phyloP scores from a whole-genome alignment of 1,284 basidiomycete species.

The Leucoagaricus sp. region DNA sequence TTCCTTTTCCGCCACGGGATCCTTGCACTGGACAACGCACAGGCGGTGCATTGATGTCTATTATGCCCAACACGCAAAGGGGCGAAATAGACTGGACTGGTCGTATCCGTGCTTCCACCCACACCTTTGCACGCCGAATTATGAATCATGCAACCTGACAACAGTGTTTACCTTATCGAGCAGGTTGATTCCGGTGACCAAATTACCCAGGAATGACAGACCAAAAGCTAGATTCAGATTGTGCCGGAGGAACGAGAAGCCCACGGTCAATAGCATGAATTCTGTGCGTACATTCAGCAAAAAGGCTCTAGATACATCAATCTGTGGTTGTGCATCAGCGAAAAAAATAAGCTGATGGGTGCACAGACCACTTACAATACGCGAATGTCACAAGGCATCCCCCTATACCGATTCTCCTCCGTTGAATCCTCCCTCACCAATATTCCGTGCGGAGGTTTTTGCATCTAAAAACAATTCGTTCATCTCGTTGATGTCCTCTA shows the following conservation, averaged over 20 bases:
- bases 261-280: not conserved
- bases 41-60: not conserved
- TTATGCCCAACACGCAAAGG: not conserved
- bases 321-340: constrained; percentile 9
- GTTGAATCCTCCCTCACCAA: constrained; percentile 43
- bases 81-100: not conserved
- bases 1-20: not conserved
- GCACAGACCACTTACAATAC: constrained; percentile 7
- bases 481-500: constrained; percentile 91
- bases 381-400: not conserved
- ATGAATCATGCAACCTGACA: constrained; percentile 7
- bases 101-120: not conserved
- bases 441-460: constrained; percentile 72
- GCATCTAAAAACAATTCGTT: constrained; percentile 95
- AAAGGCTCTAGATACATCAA: constrained; percentile 10
- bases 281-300: not conserved
- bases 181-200: not conserved
- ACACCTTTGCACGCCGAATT: not conserved
- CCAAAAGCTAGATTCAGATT: constrained; percentile 4
- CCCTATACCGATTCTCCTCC: constrained; percentile 8
- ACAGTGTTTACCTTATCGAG: constrained; percentile 4
- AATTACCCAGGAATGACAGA: not conserved
- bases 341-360: constrained; percentile 2
- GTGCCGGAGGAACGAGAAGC: constrained; percentile 2
- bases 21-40: not conserved